Percentiles rank a stretch among this genome's conserved stretches.
Evolutionary conservation across 768 basidiomycete genomes (phyloP).

Genomic region (Albatrellus ellisii): DNA sequence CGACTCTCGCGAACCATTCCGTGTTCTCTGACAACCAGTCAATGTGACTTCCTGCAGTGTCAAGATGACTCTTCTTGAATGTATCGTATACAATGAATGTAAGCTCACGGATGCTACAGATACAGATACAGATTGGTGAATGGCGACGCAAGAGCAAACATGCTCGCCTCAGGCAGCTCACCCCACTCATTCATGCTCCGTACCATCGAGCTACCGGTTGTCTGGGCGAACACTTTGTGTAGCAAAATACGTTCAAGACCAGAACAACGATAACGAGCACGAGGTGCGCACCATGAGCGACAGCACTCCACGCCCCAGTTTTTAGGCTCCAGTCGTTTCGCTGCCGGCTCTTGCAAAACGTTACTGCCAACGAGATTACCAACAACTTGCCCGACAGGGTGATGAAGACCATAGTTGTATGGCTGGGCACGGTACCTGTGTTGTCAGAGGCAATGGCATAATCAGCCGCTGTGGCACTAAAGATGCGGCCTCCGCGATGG

Average conservation of each 20-base stretch:
- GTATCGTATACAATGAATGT: too few species aligned
- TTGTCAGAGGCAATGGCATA: not conserved
- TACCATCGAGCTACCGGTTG: conserved; percentile 19
- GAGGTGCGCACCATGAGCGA: conserved; percentile 30
- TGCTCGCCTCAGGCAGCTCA: too few species aligned
- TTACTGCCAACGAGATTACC: conserved; percentile 33
- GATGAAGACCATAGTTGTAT: conserved; percentile 22
- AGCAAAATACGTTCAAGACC: not conserved
- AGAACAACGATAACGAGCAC: not conserved
- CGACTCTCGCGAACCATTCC: too few species aligned
- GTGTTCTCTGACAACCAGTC: too few species aligned
- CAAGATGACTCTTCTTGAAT: too few species aligned
- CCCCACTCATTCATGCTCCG: not conserved
- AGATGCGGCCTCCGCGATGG: too few species aligned
- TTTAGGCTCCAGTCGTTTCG: conserved; percentile 41
- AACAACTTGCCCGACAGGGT: conserved; percentile 35
- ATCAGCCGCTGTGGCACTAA: not conserved
- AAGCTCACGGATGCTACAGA: too few species aligned
- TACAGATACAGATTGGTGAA: too few species aligned
- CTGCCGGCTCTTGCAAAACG: conserved; percentile 30
- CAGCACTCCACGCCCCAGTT: conserved; percentile 39
- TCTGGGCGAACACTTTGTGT: conserved; percentile 21
- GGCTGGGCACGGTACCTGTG: not conserved
- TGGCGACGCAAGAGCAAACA: too few species aligned
- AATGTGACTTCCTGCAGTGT: too few species aligned